Conservation (phyloP, 257 asterid genomes). For the Solanum dulcamara region DNA sequence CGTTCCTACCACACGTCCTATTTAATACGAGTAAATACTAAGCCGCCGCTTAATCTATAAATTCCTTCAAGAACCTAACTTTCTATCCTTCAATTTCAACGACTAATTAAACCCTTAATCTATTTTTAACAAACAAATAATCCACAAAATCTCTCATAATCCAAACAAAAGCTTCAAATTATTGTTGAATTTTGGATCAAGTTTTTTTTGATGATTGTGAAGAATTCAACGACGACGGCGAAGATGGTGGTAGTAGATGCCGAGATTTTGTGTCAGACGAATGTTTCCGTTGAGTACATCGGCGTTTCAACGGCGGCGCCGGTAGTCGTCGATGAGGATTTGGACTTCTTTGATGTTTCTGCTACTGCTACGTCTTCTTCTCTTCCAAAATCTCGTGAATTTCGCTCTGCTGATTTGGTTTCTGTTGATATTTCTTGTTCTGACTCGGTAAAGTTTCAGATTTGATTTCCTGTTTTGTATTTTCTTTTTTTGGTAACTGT, state of each 20-base stretch:
- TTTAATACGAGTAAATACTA: background rate
- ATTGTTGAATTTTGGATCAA: background rate
- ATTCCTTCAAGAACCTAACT: background rate
- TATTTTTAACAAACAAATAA: background rate
- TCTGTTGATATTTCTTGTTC: conserved; percentile 19
- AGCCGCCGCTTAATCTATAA: background rate
- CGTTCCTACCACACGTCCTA: background rate
- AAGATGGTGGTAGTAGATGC: conserved; percentile 11
- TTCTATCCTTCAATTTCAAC: background rate
- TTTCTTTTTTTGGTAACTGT: background rate
- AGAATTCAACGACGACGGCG: conserved; percentile 8
- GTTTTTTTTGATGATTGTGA: background rate
- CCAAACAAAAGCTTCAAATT: background rate
- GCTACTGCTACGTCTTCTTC: background rate
- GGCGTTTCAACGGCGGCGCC: background rate
- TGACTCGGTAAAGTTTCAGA: conserved; percentile 17
- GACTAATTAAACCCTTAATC: background rate
- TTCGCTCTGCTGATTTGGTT: background rate
- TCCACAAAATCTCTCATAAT: background rate
- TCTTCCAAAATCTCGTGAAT: background rate
- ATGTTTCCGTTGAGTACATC: conserved; percentile 22
- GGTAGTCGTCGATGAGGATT: background rate
- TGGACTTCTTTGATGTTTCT: conserved; percentile 7
- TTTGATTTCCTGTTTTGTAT: background rate
- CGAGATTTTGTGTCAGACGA: conserved; percentile 11